phyloP scores from a whole-genome alignment of 1,284 basidiomycete genomes.

The Cerrena zonata region DNA sequence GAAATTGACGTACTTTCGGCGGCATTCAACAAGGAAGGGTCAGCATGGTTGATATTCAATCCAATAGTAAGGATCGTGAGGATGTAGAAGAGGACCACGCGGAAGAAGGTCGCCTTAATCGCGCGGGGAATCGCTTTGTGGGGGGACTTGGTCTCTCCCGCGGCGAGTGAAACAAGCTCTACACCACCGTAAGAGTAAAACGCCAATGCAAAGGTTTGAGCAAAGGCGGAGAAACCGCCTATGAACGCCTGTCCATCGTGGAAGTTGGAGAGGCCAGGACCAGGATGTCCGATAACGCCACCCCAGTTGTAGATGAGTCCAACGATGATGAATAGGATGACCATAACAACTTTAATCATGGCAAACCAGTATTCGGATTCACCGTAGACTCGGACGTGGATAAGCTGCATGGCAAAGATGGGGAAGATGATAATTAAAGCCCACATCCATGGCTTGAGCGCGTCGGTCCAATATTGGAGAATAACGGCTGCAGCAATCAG shows the following conservation, averaged over 20 bases:
- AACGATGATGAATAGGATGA: conserved; percentile 28
- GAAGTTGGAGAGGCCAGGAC: conserved; percentile 52
- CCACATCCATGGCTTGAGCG: conserved; percentile 44
- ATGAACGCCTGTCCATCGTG: conserved; percentile 45
- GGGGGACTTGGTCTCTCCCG: conserved; percentile 55
- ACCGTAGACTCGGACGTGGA: conserved; percentile 45
- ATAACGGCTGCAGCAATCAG: conserved; percentile 39
- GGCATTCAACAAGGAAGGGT: conserved; percentile 42
- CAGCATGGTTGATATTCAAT: conserved; percentile 47
- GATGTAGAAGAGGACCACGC: conserved; percentile 60
- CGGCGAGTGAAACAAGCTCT: conserved; percentile 64
- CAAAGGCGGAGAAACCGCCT: conserved; percentile 48
- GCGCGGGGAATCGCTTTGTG: conserved; percentile 61
- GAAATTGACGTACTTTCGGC: conserved; percentile 31
- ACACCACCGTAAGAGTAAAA: conserved; percentile 75
- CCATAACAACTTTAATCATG: conserved; percentile 28
- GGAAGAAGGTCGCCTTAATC: conserved; percentile 64
- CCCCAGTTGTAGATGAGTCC: conserved; percentile 48
- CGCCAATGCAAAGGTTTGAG: conserved; percentile 50
- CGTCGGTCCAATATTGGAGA: conserved; percentile 29
- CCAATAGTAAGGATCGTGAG: conserved; percentile 53
- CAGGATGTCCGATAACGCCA: conserved; percentile 47
- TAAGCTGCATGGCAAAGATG: conserved; percentile 38
- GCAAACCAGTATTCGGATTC: conserved; percentile 31
- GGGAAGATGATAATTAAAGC: conserved; percentile 46